Conservation (phyloP, 163 green algal species). For the Smithsoniella earleae region DNA sequence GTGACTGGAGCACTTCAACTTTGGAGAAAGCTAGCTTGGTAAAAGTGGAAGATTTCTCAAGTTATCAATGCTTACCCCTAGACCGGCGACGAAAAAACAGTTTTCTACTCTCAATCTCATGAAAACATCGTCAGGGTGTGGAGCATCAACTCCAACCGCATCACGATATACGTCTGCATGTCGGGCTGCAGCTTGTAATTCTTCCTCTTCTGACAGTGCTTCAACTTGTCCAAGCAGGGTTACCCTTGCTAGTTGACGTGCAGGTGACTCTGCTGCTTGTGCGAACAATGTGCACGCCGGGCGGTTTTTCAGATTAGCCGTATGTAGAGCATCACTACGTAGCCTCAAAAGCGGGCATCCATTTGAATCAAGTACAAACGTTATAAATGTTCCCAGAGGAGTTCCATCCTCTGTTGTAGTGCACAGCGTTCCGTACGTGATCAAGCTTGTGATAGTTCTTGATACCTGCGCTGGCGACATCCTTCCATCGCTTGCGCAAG, state of each 20-base stretch:
- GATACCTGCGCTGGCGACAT: slow-evolving; percentile 56
- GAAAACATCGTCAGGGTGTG: slow-evolving; percentile 46
- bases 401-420: slow-evolving; percentile 52
- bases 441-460: slow-evolving; percentile 65
- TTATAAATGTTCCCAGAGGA: slow-evolving; percentile 69
- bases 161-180: slow-evolving; percentile 39
- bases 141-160: slow-evolving; percentile 47
- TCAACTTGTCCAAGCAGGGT: slow-evolving; percentile 62
- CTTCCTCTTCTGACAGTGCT: slow-evolving; percentile 30
- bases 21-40: no score
- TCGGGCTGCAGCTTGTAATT: slow-evolving; percentile 32
- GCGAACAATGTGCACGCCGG: slow-evolving; percentile 67
- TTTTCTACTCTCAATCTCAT: slow-evolving; percentile 51
- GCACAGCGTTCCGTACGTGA: slow-evolving; percentile 63
- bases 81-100: slow-evolving; percentile 65
- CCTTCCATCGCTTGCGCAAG: no score
- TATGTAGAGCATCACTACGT: slow-evolving; percentile 52
- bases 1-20: neutral
- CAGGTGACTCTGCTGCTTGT: slow-evolving; percentile 58
- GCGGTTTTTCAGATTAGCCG: slow-evolving; percentile 53
- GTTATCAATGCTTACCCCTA: slow-evolving; percentile 42
- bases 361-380: slow-evolving; percentile 65
- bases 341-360: slow-evolving; percentile 65
- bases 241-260: slow-evolving; percentile 59
- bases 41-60: no score